Base-by-base conservation (phyloP, 1,284 basidiomycete genomes). In the Wallemia hederae region DNA sequence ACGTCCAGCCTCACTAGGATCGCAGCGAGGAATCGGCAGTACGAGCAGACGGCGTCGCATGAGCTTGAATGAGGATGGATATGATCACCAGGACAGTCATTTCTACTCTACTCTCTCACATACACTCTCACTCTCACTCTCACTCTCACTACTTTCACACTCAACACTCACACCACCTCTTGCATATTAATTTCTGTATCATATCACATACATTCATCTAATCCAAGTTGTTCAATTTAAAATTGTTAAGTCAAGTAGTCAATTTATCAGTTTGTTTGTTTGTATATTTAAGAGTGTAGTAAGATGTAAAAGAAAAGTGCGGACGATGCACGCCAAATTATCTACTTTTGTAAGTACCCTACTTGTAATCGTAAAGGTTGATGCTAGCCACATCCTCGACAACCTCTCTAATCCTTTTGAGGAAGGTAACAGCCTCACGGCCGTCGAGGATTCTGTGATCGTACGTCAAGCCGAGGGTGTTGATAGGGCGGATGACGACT, bases 361-460 rank as follows among this genome's bases (percentile, higher is more conserved):
- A 33, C 7, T 7, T 9, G 39, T 49, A 49, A 22, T 49, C 39
- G 39, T 49, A 49, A 49, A 49, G 39, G 39, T 49, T 49, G n/a
- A 49, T 49, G 11, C 3, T 5, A 17, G 39, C 39, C 11, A 49
- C 39, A 49, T 49, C 39, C n/a, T 49, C 39, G 22, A 49, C 19
- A 49, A 49, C 39, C 22, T 49, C 39, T 49, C 39, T 49, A 49
- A 49, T 49, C n/a, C 39, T 49, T 49, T 49, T 49, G 39, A 98
- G 82, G 88, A 98, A 96, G 39, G 90, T 94, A 62, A 91, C 86
- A 39, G 87, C 92, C 74, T 98, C 92, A 67, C 92, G 78, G 58
- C 92, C 92, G 69, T 98, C 92, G 65, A 98, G 78, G 68, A 98
- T 74, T 65, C 92, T 79, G 74, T 98, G 92, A 74, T 98, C 91